These are phyloP conservation scores for Trichoderma orchidacearum DNA, from an alignment of 495 filamentous ascomycete species.

Conservation along the genomic window DNA sequence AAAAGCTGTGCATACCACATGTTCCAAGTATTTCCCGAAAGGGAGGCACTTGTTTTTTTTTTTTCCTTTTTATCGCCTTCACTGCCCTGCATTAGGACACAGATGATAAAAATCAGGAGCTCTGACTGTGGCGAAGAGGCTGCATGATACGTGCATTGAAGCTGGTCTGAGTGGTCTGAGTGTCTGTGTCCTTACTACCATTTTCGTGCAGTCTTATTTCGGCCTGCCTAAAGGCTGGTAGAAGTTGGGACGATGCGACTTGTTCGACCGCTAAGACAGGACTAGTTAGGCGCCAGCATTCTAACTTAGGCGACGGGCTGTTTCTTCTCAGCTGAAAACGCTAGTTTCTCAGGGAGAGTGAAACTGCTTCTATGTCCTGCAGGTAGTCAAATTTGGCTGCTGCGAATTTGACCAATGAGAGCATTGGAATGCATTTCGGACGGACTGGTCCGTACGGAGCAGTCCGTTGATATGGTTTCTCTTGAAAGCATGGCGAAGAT, in stretches of 20 bases:
- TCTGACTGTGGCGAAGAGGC: neutral
- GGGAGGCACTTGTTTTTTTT: too few relatives aligned
- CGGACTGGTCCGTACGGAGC: too few relatives aligned
- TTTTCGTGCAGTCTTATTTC: too few relatives aligned
- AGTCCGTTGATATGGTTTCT: too few relatives aligned
- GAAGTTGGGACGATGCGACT: too few relatives aligned
- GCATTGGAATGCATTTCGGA: too few relatives aligned
- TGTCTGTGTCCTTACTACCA: too few relatives aligned
- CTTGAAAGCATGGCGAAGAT: too few relatives aligned
- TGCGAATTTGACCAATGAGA: neutral
- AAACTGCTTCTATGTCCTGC: neutral
- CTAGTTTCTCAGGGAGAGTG: neutral
- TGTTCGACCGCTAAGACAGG: neutral
- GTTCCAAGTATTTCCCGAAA: too few relatives aligned
- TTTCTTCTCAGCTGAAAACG: neutral
- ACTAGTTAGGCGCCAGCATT: neutral
- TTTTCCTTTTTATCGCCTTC: too few relatives aligned
- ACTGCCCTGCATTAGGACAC: neutral
- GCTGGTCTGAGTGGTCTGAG: neutral
- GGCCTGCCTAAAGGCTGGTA: too few relatives aligned
- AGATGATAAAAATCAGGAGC: neutral
- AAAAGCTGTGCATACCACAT: too few relatives aligned
- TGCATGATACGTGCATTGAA: neutral
- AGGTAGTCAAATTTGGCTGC: neutral
- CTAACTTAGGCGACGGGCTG: neutral